These are phyloP conservation scores for Wickerhamomyces ciferrii DNA, from an alignment of 805 yeast genomes.

Conservation along the genomic window DNA sequence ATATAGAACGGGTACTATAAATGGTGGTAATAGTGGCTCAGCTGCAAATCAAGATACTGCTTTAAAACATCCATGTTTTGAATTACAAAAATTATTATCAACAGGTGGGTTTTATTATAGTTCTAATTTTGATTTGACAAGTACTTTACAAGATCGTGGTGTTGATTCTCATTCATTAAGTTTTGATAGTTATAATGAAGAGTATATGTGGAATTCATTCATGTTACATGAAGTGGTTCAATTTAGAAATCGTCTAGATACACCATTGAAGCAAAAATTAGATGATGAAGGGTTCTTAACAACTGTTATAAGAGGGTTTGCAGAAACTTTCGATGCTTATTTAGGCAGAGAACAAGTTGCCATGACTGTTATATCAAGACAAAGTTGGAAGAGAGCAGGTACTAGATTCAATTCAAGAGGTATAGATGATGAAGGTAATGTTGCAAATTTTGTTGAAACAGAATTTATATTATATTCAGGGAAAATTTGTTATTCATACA, in stretches of 20 bases:
- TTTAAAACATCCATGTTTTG: constrained; percentile 64
- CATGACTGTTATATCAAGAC: constrained; percentile 82
- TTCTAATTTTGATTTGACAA: constrained; percentile 87
- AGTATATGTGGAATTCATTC: constrained; percentile 96
- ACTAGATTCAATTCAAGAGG: constrained; percentile 95
- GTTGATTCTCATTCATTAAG: constrained; percentile 40
- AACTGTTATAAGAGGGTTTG: constrained; percentile 93
- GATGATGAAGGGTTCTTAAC: constrained; percentile 82
- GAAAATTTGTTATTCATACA: constrained; percentile 62
- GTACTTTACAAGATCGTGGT: constrained; percentile 77
- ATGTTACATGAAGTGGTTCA: constrained; percentile 78
- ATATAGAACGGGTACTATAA: constrained; percentile 14
- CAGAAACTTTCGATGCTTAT: constrained; percentile 58
- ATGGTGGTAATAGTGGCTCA: constrained; percentile 9
- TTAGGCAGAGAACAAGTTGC: constrained; percentile 34
- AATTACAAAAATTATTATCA: constrained; percentile 67
- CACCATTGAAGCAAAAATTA: constrained; percentile 48
- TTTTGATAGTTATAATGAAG: constrained; percentile 62
- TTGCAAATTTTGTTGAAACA: constrained; percentile 91
- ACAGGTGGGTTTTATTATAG: constrained; percentile 93
- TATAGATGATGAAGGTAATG: constrained; percentile 85
- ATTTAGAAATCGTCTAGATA: constrained; percentile 67
- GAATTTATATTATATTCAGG: constrained; percentile 67
- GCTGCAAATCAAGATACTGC: constrained; percentile 9
- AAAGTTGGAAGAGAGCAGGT: constrained; percentile 97